Conservation (phyloP, 345 rosid genomes). For the Conringia planisiliqua region DNA sequence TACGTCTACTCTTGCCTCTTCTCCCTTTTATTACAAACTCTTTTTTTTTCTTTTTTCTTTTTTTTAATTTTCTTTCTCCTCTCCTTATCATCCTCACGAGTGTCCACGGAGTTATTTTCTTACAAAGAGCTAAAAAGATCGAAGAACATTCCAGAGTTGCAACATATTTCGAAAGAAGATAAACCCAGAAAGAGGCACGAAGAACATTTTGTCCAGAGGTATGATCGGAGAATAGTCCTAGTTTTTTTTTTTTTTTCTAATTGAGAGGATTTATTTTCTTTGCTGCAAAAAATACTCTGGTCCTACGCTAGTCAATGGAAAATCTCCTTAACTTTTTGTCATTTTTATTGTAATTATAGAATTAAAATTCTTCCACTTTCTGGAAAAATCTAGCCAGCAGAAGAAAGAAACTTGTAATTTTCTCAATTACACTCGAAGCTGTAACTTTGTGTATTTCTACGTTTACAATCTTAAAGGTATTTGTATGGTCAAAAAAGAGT, state of each 20-base stretch:
- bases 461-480: background rate
- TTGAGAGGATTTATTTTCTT: background rate
- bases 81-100: background rate
- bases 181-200: background rate
- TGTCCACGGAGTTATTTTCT: background rate
- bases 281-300: background rate
- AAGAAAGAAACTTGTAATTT: background rate
- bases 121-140: background rate
- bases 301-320: conserved; percentile 13
- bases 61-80: background rate
- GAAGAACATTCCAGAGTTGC: background rate
- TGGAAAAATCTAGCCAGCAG: background rate
- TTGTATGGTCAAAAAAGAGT: background rate
- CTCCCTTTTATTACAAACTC: background rate
- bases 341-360: background rate
- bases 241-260: too few relatives aligned
- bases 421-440: background rate
- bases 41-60: background rate
- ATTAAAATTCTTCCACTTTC: background rate
- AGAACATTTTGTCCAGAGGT: conserved; percentile 18
- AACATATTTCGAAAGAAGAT: background rate
- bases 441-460: background rate
- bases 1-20: conserved; percentile 24
- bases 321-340: background rate
- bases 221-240: too few relatives aligned